Conservation (phyloP, 2,329 filamentous ascomycete species). For the Diaporthe sp. region DNA sequence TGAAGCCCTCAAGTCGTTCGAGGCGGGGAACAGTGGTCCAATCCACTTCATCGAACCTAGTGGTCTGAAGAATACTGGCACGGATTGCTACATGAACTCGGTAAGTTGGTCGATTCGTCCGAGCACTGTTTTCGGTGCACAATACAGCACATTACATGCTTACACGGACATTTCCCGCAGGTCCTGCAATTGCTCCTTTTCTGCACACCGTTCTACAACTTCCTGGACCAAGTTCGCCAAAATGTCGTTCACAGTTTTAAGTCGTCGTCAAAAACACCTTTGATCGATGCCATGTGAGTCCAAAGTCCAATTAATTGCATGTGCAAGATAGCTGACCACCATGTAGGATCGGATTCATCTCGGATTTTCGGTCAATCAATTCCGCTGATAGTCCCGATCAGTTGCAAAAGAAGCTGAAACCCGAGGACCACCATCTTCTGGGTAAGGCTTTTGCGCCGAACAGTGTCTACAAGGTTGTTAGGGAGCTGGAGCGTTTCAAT, state of each 20-base stretch:
- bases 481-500: conserved; percentile 87
- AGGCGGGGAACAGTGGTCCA: conserved; percentile 74
- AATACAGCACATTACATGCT: not conserved
- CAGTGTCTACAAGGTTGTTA: conserved; percentile 95
- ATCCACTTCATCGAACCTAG: conserved; percentile 90
- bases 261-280: conserved; percentile 80
- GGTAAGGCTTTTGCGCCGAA: conserved; percentile 94
- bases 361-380: conserved; percentile 89
- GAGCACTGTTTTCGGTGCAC: conserved; percentile 40
- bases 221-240: conserved; percentile 88
- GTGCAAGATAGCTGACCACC: conserved; percentile 31
- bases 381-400: conserved; percentile 82
- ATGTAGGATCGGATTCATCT: conserved; percentile 91
- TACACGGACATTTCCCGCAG: conserved; percentile 63
- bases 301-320: not conserved
- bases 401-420: conserved; percentile 81
- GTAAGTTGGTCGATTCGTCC: conserved; percentile 67
- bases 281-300: conserved; percentile 92
- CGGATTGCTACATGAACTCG: conserved; percentile 99
- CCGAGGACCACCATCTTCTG: conserved; percentile 87
- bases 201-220: conserved; percentile 94
- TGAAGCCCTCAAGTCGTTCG: conserved; percentile 83
- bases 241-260: conserved; percentile 92
- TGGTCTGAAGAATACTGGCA: conserved; percentile 95
- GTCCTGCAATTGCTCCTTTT: conserved; percentile 96